These are phyloP conservation scores for Huntiella omanensis DNA, from an alignment of 2,329 filamentous ascomycete genomes.

Conservation along the genomic window DNA sequence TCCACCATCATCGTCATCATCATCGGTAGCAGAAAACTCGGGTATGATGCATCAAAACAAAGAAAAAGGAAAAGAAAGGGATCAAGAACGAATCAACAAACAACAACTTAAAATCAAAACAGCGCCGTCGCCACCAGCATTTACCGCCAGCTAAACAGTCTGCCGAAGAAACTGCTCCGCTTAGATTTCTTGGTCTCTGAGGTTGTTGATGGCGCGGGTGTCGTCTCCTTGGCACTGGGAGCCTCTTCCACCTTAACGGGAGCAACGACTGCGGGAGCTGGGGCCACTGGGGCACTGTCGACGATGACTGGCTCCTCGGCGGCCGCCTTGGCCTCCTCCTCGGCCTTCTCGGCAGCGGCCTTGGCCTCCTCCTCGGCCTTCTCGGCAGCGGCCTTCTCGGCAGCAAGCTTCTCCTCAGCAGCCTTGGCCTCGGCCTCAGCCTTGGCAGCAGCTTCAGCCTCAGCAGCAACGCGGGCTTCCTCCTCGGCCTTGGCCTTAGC, in stretches of 20 bases:
- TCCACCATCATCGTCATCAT: too few species aligned
- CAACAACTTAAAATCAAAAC: conserved; percentile 1
- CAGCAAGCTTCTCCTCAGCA: conserved; percentile 11
- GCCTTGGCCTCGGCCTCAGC: conserved; percentile 28
- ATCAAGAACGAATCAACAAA: conserved; percentile 1
- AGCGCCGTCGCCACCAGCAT: not conserved
- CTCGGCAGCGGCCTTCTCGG: conserved; percentile 1
- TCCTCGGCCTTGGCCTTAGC: conserved; percentile 3
- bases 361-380: conserved; percentile 14
- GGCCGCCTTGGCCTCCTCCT: conserved; percentile 29
- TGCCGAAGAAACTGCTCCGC: conserved; percentile 8
- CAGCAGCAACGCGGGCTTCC: not conserved
- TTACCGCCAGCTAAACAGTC: conserved; percentile 10
- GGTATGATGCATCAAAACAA: conserved; percentile 11
- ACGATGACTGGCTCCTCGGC: not conserved
- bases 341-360: conserved; percentile 9
- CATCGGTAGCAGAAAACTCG: conserved; percentile 4
- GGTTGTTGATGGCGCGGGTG: not conserved
- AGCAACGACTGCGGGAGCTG: conserved; percentile 1
- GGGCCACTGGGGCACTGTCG: not conserved
- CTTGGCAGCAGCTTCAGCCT: conserved; percentile 8
- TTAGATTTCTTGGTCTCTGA: conserved; percentile 7
- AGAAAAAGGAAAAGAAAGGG: not conserved
- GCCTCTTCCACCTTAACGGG: conserved; percentile 3
- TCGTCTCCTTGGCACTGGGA: conserved; percentile 5